Evolutionary conservation across 805 yeast genomes (phyloP), one percentile per base, ranked within the genome.

Genomic region (Lachancea lanzarotensis): DNA sequence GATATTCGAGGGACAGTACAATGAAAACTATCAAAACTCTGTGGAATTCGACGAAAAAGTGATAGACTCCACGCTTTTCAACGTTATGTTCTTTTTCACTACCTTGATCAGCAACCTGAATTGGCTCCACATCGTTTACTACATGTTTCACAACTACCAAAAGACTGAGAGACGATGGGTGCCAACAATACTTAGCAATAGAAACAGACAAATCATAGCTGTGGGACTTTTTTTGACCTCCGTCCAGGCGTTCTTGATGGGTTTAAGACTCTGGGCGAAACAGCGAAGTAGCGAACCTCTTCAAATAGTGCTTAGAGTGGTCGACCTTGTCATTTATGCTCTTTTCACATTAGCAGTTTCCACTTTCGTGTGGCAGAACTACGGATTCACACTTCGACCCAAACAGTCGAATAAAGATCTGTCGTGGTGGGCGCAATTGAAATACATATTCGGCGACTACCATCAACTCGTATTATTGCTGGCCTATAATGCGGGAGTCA

Each of bases 11-110:
- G 30, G 42, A 0, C 88, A 84, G 55, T 82, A 79, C 55, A 58
- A 57, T 7, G 49, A 54, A 1, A 79, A 82, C 50, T 70, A 73
- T 43, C 78, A 82, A 43, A 82, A 82, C 57, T 65, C 78, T 12
- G 52, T 59, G 9, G 66, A 63, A 37, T 65, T 79, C 37, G 51
- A 49, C 22, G 29, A 17, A 3, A 15, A 20, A 4, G 51, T 62
- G n/a, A 20, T 53, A 5, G 42, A 47, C n/a, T 38, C 59, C 1
- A 41, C 43, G 6, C 43, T 47, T 15, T 53, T 45, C 42, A 55
- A 45, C 35, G 45, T 52, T 6, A 45, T 45, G 17, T 52, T 49
- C 20, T 18, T 61, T 7, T 19, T 57, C 3, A 29, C 47, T 1
- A 47, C 52, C 36, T 29, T 56, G 8, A 34, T 55, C 32, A 38